These are phyloP conservation scores for Hysterangium stoloniferum DNA, from an alignment of 768 basidiomycete genomes.

Conservation along the genomic window DNA sequence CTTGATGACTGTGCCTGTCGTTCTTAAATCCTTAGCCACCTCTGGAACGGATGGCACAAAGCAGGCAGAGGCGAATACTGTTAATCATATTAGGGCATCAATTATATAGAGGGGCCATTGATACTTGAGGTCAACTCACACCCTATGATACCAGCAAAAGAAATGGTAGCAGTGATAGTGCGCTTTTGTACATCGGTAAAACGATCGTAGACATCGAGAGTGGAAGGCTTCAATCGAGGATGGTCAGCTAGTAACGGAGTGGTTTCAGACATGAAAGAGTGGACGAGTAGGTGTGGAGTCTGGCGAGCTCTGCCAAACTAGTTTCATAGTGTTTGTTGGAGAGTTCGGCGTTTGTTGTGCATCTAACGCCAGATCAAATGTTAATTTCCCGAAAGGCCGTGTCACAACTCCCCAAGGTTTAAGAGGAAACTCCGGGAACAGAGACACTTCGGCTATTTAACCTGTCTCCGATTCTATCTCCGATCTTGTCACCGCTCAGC, in stretches of 20 bases:
- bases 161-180: constrained; percentile 48
- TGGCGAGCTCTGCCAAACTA: no score
- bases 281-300: no score
- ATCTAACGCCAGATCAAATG: no score
- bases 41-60: constrained; percentile 73
- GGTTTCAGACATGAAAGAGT: no score
- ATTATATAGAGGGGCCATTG: not conserved
- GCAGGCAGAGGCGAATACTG: constrained; percentile 61
- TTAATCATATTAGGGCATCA: not conserved
- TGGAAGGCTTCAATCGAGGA: not conserved
- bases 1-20: constrained; percentile 54
- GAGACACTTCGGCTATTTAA: no score
- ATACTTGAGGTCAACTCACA: constrained; percentile 32
- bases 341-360: no score
- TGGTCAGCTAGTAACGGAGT: not conserved
- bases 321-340: no score
- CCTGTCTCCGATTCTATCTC: no score
- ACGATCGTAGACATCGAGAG: constrained; percentile 43
- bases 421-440: no score
- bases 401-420: no score
- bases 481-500: no score
- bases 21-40: constrained; percentile 55
- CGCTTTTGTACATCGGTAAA: constrained; percentile 47
- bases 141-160: constrained; percentile 54
- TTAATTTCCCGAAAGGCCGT: no score